Percentiles rank a stretch among this genome's conserved stretches.
Evolutionary conservation across 768 basidiomycete species (phyloP).

Genomic region (Amyloporia xantha): DNA sequence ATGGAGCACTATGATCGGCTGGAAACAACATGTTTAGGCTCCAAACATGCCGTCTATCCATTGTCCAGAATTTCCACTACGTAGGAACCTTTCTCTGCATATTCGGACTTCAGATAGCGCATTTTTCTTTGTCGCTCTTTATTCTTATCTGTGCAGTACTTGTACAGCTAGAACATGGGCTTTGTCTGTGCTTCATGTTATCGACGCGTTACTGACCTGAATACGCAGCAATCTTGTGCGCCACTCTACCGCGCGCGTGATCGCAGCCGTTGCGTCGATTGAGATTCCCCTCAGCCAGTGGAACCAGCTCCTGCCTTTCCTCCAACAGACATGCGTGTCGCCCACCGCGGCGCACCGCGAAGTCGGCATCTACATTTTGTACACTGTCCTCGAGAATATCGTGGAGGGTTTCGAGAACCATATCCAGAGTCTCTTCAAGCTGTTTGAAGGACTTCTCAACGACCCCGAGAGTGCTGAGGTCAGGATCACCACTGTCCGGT

Average conservation of each 20-base stretch:
- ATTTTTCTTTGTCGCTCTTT: too few relatives aligned
- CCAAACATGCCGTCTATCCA: too few relatives aligned
- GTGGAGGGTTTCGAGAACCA: conserved; percentile 84
- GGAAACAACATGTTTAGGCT: too few relatives aligned
- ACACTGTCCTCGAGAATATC: conserved; percentile 86
- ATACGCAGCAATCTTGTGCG: conserved; percentile 74
- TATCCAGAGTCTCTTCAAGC: conserved; percentile 65
- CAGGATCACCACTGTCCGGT: conserved; percentile 84
- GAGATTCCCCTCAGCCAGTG: conserved; percentile 78
- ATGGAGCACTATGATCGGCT: too few relatives aligned
- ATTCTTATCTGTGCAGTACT: conserved; percentile 7
- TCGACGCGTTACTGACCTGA: too few relatives aligned
- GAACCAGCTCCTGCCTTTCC: conserved; percentile 84
- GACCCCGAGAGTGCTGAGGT: conserved; percentile 90
- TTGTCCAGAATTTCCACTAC: too few relatives aligned
- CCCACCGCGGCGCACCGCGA: conserved; percentile 72
- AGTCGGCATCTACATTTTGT: conserved; percentile 85
- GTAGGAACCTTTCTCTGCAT: too few relatives aligned
- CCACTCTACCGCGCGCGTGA: conserved; percentile 86
- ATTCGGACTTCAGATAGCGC: too few relatives aligned
- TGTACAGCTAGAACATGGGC: too few relatives aligned
- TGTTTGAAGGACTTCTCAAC: conserved; percentile 63
- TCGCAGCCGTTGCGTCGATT: conserved; percentile 86
- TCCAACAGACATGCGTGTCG: conserved; percentile 72
- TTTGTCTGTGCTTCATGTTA: too few relatives aligned